Conservation (phyloP, 2,329 filamentous ascomycete genomes). For the Lojkania enalia region DNA sequence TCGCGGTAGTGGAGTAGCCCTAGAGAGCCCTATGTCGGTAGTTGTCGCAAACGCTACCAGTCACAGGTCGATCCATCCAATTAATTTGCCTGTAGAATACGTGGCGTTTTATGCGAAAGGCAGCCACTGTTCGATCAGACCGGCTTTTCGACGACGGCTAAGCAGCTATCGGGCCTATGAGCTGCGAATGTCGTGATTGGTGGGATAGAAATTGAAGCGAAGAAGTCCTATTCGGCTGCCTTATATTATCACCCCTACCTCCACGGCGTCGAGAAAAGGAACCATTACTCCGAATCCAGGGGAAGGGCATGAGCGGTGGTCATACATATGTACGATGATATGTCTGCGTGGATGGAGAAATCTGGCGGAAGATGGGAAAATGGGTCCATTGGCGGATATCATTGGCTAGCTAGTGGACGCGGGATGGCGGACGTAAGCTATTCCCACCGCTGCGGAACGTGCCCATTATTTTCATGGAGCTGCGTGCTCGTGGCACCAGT, state of each 20-base stretch:
- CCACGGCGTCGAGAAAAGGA: background rate
- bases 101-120: slow-evolving; percentile 25
- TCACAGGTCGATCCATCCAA: slow-evolving; percentile 10
- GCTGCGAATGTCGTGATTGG: background rate
- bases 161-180: background rate
- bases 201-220: background rate
- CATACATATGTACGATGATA: no score
- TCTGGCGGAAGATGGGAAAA: slow-evolving; percentile 3
- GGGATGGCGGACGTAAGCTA: slow-evolving; percentile 9
- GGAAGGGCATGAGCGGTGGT: background rate
- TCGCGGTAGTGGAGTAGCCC: background rate
- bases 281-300: slow-evolving; percentile 6
- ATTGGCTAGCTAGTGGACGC: slow-evolving; percentile 6
- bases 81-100: slow-evolving; percentile 2
- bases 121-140: slow-evolving; percentile 20
- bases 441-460: slow-evolving; percentile 17
- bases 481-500: slow-evolving; percentile 2
- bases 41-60: slow-evolving; percentile 17
- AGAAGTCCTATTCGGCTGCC: slow-evolving; percentile 5
- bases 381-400: slow-evolving; percentile 6
- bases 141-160: slow-evolving; percentile 8
- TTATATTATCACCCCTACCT: background rate
- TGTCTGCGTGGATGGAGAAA: background rate
- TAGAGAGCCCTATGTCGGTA: slow-evolving; percentile 6
- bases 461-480: background rate